Conservation (phyloP, 306 rosid species). For the Malus asiatica region DNA sequence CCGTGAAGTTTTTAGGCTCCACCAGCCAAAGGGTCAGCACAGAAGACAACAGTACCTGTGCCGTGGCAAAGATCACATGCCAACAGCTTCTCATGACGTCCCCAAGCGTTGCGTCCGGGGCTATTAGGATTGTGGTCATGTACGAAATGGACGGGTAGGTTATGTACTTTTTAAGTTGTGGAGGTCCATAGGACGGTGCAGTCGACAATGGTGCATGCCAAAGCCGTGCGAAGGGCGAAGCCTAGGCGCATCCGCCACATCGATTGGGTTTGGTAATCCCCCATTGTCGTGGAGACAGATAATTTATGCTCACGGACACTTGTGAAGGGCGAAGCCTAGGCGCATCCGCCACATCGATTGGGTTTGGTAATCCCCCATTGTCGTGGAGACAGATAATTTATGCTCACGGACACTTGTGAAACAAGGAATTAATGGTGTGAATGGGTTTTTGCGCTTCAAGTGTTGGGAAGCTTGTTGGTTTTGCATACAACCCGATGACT, state of each 20-base stretch:
- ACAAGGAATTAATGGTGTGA: background rate
- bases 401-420: background rate
- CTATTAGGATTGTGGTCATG: constrained; percentile 47
- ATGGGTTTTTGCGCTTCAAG: background rate
- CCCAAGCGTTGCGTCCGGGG: constrained; percentile 60
- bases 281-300: background rate
- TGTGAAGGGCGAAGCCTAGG: constrained; percentile 40
- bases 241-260: constrained; percentile 36
- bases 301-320: background rate
- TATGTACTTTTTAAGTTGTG: constrained; percentile 22
- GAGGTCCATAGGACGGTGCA: constrained; percentile 45
- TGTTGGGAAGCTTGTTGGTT: background rate
- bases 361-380: constrained; percentile 9
- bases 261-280: constrained; percentile 6
- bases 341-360: constrained; percentile 30
- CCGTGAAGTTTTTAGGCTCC: constrained; percentile 32
- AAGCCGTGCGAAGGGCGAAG: constrained; percentile 47
- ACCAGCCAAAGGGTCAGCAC: constrained; percentile 36
- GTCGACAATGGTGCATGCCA: constrained; percentile 64
- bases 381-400: background rate
- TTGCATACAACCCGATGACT: background rate
- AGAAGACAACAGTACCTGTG: constrained; percentile 28
- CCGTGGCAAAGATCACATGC: constrained; percentile 40
- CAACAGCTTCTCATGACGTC: constrained; percentile 56
- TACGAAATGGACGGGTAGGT: constrained; percentile 56